Base-by-base conservation (phyloP, 768 basidiomycete genomes). In the Agrocybe praecox region DNA sequence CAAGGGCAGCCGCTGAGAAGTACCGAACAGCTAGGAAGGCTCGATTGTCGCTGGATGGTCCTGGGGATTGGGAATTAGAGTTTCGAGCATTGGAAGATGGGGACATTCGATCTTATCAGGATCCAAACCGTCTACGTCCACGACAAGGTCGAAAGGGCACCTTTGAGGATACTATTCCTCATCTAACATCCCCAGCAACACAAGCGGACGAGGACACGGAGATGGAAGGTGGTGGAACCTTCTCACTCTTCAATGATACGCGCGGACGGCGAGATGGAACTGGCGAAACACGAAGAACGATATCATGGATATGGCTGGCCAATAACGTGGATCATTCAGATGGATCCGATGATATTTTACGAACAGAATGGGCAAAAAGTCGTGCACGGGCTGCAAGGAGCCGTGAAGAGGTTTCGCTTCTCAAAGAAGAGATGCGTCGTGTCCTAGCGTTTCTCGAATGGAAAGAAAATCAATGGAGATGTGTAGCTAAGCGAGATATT, bases 61-160 rank as follows among this genome's bases (percentile, higher is more conserved):
- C 51, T 0, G 60, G 62, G 0, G 21, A 43, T 12, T 64, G 62
- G 62, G 60, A 61, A 21, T 43, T 23, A 11, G 33, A 14, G 0
- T 36, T 56, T 10, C 24, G 46, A 1, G 22, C 42, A 1, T 34
- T 64, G 4, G n/a, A 18, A 10, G 56, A 64, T 29, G 36, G 19
- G 0, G 62, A 64, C n/a, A 57, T 64, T 19, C 18, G 55, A 15
- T 52, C 43, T 2, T 64, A 64, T 32, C 55, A 59, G 23, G 55
- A 64, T 46, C 53, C 58, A 2, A 46, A 47, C 19, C 33, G 6
- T 0, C 34, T 55, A 2, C 43, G 8, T 2, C 29, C 24, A 6
- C 10, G 43, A 5, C 26, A 18, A 17, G 45, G 44, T 10, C 40
- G 49, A 1, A 18, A 14, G 2, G 58, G 58, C 3, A 52, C 33